Conservation (phyloP, 2,329 filamentous ascomycete genomes). For the Lojkania enalia region DNA sequence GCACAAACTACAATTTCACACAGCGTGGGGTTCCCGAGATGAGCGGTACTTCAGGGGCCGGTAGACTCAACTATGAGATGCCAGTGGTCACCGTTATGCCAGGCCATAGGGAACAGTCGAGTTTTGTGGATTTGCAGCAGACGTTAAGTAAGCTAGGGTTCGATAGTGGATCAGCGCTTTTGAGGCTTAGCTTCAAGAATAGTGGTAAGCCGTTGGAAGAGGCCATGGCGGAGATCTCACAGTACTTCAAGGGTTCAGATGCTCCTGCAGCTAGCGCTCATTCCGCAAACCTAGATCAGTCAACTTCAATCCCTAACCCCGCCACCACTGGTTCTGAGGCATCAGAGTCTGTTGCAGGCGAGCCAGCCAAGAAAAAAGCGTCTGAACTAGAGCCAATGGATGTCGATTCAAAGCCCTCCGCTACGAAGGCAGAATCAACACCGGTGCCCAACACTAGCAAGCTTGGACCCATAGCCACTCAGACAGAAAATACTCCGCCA, state of each 20-base stretch:
- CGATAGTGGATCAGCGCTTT: conserved; percentile 77
- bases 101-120: conserved; percentile 66
- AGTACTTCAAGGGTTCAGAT: conserved; percentile 65
- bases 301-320: conserved; percentile 26
- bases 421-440: not conserved
- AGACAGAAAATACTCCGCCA: conserved; percentile 21
- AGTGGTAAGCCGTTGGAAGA: conserved; percentile 81
- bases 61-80: conserved; percentile 84
- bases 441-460: not conserved
- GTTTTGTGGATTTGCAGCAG: conserved; percentile 83
- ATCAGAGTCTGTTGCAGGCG: conserved; percentile 27
- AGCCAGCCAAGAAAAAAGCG: conserved; percentile 27
- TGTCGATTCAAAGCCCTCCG: conserved; percentile 25
- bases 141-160: conserved; percentile 84
- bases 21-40: conserved; percentile 73
- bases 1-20: conserved; percentile 71
- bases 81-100: conserved; percentile 85
- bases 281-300: conserved; percentile 30
- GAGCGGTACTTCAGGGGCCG: conserved; percentile 58
- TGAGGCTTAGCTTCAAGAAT: conserved; percentile 75
- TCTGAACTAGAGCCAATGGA: conserved; percentile 37
- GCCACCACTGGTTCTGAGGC: conserved; percentile 31
- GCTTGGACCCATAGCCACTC: not conserved
- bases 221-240: conserved; percentile 78
- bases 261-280: conserved; percentile 29